phyloP scores from a whole-genome alignment of 1,139 yeast genomes.

The Debaryomyces udenii region DNA sequence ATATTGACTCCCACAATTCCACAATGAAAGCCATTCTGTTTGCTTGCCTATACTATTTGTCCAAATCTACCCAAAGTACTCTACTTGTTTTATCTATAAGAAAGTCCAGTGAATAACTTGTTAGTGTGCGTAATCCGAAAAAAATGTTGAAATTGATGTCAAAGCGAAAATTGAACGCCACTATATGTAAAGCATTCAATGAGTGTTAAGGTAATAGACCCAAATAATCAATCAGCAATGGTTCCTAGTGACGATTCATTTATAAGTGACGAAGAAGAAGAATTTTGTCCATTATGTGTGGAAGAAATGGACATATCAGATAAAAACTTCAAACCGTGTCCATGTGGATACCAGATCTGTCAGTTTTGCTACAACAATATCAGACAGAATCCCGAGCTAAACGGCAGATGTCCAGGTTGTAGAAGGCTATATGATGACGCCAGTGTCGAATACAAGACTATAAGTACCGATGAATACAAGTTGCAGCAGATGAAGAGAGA shows the following conservation, averaged over 20 bases:
- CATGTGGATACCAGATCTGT: constrained; percentile 98
- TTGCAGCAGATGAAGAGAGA: constrained; percentile 78
- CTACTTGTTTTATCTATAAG: background rate
- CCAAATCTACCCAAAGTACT: background rate
- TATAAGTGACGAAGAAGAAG: constrained; percentile 81
- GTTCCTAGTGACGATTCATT: constrained; percentile 49
- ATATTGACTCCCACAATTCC: constrained; percentile 87
- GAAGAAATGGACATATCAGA: constrained; percentile 97
- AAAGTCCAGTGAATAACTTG: constrained; percentile 2
- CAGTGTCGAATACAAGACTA: constrained; percentile 80
- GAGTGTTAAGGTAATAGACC: background rate
- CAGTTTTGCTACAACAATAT: constrained; percentile 98
- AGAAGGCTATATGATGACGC: constrained; percentile 93
- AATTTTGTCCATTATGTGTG: constrained; percentile 87
- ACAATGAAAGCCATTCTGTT: constrained; percentile 48
- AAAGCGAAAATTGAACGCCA: constrained; percentile 5
- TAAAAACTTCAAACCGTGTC: constrained; percentile 96
- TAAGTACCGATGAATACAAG: constrained; percentile 84
- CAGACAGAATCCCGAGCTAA: constrained; percentile 90
- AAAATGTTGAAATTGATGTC: constrained; percentile 1
- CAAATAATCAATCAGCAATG: constrained; percentile 18
- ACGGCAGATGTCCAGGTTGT: constrained; percentile 98
- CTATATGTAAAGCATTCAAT: background rate
- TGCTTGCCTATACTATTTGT: background rate
- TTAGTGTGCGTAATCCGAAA: constrained; percentile 9